Percentiles rank a stretch among this genome's conserved stretches.
These are phyloP conservation scores for Linnemannia elongata DNA, from an alignment of 192 early-diverging fungal species.

Conservation along the genomic window DNA sequence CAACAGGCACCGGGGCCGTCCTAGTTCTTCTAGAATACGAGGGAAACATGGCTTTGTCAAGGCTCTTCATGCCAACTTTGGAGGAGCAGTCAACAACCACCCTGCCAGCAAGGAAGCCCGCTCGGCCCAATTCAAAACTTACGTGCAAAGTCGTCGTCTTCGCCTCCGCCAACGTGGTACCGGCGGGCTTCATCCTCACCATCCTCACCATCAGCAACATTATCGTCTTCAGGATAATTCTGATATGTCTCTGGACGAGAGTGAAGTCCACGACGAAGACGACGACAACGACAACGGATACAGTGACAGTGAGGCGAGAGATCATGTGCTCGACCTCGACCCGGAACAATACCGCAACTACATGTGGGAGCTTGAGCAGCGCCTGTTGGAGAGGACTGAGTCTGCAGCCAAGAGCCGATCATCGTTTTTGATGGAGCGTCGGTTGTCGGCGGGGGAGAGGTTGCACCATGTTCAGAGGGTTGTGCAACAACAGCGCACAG, in stretches of 20 bases:
- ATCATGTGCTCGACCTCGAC: slow-evolving; percentile 11
- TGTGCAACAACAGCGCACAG: slow-evolving; percentile 29
- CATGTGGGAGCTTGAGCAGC: slow-evolving; percentile 41
- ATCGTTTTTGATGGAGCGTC: slow-evolving; percentile 39
- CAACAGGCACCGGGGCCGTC: slow-evolving; percentile 21
- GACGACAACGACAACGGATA: not conserved
- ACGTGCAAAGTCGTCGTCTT: slow-evolving; percentile 38
- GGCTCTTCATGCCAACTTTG: not conserved
- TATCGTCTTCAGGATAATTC: slow-evolving; percentile 25
- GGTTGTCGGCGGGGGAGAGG: slow-evolving; percentile 28
- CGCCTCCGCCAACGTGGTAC: slow-evolving; percentile 34
- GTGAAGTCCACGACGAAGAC: slow-evolving; percentile 13
- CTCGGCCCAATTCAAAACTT: slow-evolving; percentile 26
- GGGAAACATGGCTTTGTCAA: slow-evolving; percentile 33
- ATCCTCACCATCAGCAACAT: not conserved
- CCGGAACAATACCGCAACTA: slow-evolving; percentile 29
- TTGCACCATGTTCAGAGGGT: slow-evolving; percentile 40
- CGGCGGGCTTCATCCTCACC: not conserved
- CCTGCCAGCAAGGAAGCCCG: slow-evolving; percentile 20
- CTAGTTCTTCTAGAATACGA: slow-evolving; percentile 26
- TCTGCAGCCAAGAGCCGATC: slow-evolving; percentile 44
- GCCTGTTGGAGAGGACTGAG: slow-evolving; percentile 28
- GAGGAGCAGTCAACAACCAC: not conserved
- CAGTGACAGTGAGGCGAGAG: not conserved
- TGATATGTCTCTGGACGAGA: slow-evolving; percentile 35